Base-by-base conservation (phyloP, 495 filamentous ascomycete species). In the Pseudoneurospora amorphoporcata region DNA sequence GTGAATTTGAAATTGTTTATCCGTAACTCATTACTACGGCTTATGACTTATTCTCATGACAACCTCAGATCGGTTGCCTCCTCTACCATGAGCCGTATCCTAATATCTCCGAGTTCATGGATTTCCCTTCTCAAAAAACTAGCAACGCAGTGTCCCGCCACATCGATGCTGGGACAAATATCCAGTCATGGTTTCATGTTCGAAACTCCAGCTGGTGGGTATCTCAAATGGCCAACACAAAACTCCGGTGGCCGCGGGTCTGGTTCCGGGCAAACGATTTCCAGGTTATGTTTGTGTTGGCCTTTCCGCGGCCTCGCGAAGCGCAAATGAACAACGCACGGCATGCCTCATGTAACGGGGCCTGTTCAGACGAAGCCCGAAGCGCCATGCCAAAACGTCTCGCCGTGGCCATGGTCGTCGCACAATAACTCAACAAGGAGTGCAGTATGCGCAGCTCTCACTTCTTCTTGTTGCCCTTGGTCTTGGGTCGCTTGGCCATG, bases 391-490 rank as follows among this genome's bases (percentile, higher is more conserved):
- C 53, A 35, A 16, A 65, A 37, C 53, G 14, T 65, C 1, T 12
- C 29, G 53, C 53, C 29, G 32, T 16, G 32, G 53, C 17, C 29
- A 65, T 17, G 53, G 53, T 35, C 12, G 14, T 32, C 29, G 53
- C 53, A 16, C 53, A 32, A 65, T 35, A 17, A 65, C 53, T 65
- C 53, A 65, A 65, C 14, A 4, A 43, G 38, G 69, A 47, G 32
- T 12, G 40, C 16, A 32, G 17, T 35, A 32, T 47, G 4, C 16
- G 23, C 7, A 38, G 0, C 17, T 4, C 39, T 74, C 69, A 77
- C 71, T 77, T 81, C 42, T 73, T 79, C 72, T 76, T 81, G 4
- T 70, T 43, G 7, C 75, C 79, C 35, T 80, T 79, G 68, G 79
- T 79, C 72, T 76, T 78, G 23, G 75, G 73, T 65, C 74, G 40